Conservation (phyloP, 768 basidiomycete genomes). For the Tricholoma terreum region DNA sequence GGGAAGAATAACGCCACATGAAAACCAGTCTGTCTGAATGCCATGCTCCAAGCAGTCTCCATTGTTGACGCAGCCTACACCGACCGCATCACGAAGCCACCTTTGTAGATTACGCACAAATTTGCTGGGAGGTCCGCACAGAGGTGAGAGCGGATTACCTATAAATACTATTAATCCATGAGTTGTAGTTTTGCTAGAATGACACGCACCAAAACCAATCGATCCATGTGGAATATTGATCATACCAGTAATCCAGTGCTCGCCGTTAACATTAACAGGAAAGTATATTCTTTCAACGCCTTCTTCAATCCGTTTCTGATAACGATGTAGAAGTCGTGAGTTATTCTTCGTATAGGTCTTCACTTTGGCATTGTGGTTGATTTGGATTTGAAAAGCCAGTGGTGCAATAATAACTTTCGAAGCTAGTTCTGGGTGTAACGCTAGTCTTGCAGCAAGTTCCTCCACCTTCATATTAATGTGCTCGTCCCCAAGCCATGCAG, state of each 20-base stretch:
- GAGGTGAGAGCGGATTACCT: no score
- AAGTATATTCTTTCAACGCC: no score
- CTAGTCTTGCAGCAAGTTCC: not conserved
- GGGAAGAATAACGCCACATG: no score
- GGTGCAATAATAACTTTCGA: not conserved
- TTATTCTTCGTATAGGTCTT: not conserved
- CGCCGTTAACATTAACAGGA: not conserved
- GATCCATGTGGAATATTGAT: not conserved
- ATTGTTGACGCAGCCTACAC: no score
- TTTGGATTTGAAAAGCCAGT: not conserved
- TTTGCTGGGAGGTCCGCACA: no score
- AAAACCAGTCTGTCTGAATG: no score
- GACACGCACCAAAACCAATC: not conserved
- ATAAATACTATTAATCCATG: no score
- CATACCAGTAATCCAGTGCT: not conserved
- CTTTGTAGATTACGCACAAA: no score
- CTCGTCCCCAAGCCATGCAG: not conserved
- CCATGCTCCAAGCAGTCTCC: no score
- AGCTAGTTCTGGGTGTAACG: not conserved
- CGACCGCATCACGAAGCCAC: no score
- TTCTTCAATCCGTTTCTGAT: not conserved
- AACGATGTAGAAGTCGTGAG: not conserved
- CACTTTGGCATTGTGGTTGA: not conserved
- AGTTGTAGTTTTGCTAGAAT: not conserved
- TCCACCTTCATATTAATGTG: not conserved